Evolutionary conservation across 2,329 filamentous ascomycete species (phyloP).

Genomic region (Tolypocladium amazonense): DNA sequence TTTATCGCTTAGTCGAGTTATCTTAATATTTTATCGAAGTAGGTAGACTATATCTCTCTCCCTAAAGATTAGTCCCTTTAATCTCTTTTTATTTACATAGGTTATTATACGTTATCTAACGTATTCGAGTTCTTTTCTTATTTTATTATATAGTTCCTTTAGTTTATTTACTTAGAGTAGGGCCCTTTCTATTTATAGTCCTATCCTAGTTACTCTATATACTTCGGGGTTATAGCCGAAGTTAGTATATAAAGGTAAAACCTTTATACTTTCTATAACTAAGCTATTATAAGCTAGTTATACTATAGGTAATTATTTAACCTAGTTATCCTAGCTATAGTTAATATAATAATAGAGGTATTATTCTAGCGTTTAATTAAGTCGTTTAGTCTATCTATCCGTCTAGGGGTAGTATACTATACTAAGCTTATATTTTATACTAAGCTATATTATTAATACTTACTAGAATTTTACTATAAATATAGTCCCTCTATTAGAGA

Average conservation of each 20-base stretch:
- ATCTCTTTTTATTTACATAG: neutral
- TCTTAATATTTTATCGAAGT: slow-evolving; percentile 3
- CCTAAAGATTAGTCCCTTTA: slow-evolving; percentile 2
- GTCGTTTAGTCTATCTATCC: neutral
- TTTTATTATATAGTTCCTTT: no score
- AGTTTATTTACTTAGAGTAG: no score
- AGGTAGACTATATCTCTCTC: slow-evolving; percentile 5
- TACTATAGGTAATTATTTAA: no score
- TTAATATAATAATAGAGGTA: no score
- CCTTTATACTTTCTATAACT: no score
- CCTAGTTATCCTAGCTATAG: no score
- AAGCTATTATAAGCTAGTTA: no score
- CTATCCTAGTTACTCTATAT: no score
- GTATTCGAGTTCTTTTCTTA: neutral
- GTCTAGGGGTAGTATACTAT: neutral
- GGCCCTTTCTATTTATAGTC: no score
- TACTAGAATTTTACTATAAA: neutral
- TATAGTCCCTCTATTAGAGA: neutral
- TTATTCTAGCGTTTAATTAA: neutral
- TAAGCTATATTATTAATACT: neutral
- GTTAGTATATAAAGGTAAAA: no score
- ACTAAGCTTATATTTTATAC: neutral
- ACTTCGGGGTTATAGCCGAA: no score
- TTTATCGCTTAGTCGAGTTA: no score
- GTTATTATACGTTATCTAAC: neutral